Percentiles rank a stretch among this genome's conserved stretches.
These are phyloP conservation scores for Microbotryum silenes-acaulis DNA, from an alignment of 1,284 basidiomycete species.

Conservation along the genomic window DNA sequence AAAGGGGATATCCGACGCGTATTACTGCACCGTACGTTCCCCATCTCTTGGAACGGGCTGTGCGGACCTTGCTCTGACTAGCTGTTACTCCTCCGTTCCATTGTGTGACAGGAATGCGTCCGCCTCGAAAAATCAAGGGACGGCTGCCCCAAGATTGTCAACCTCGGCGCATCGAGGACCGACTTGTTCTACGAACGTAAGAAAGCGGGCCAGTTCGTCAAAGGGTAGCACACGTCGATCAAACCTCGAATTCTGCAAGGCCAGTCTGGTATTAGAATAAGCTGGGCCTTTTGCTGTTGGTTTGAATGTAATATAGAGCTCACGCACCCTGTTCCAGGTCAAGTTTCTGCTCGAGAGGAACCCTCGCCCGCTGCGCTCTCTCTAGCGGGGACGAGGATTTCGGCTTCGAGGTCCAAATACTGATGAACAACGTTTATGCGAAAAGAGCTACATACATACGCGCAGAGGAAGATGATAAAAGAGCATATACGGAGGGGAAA, in stretches of 20 bases:
- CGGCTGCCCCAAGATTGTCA: constrained; percentile 98
- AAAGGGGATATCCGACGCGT: constrained; percentile 91
- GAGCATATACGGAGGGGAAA: too few relatives aligned
- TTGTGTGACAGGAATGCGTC: constrained; percentile 54
- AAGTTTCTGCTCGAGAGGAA: too few relatives aligned
- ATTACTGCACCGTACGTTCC: constrained; percentile 74
- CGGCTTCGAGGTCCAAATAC: too few relatives aligned
- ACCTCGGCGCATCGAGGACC: constrained; percentile 72
- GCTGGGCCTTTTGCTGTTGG: too few relatives aligned
- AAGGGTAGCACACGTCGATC: constrained; percentile 4
- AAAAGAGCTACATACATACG: too few relatives aligned
- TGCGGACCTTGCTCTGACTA: not conserved
- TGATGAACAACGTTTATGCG: too few relatives aligned
- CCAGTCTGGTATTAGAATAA: too few relatives aligned
- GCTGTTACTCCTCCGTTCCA: not conserved
- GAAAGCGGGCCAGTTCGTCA: constrained; percentile 24
- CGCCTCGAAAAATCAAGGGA: constrained; percentile 94
- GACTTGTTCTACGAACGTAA: constrained; percentile 77
- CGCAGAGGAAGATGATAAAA: too few relatives aligned
- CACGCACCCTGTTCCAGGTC: too few relatives aligned
- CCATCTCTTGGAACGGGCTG: not conserved
- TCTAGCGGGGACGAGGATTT: too few relatives aligned
- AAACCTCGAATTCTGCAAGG: not conserved
- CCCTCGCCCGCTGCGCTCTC: too few relatives aligned
- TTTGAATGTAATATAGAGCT: too few relatives aligned